Conservation (phyloP, 495 filamentous ascomycete species). For the Lentithecium fluviatile region DNA sequence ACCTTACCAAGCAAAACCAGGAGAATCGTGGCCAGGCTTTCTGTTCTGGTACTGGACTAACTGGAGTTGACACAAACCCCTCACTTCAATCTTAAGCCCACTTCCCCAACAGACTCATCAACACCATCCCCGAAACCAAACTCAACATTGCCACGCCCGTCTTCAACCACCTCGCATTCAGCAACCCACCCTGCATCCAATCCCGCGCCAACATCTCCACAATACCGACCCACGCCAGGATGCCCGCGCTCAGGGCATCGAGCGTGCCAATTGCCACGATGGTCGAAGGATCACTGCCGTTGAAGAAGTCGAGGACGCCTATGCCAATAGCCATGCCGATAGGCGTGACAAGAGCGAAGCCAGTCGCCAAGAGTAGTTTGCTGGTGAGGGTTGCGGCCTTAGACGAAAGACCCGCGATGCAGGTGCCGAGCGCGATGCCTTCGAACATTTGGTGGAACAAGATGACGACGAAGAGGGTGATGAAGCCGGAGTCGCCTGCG, state of each 20-base stretch:
- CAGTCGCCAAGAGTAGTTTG: constrained; percentile 51
- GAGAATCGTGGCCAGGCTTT: no score
- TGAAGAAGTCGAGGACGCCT: constrained; percentile 53
- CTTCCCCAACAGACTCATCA: constrained; percentile 38
- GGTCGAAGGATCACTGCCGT: constrained; percentile 55
- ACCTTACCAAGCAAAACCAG: no score
- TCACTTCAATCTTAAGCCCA: constrained; percentile 43
- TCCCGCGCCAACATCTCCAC: constrained; percentile 61
- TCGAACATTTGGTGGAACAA: constrained; percentile 75
- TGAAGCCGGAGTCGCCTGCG: constrained; percentile 56
- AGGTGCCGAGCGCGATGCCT: constrained; percentile 71
- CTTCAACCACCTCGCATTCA: constrained; percentile 31
- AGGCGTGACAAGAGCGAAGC: constrained; percentile 58
- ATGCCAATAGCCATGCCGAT: constrained; percentile 62
- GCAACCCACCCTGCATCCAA: constrained; percentile 51
- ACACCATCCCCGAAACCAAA: constrained; percentile 15
- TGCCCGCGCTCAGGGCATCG: constrained; percentile 57
- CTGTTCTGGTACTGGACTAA: no score
- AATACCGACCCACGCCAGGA: constrained; percentile 58
- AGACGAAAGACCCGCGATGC: constrained; percentile 59
- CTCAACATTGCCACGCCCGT: constrained; percentile 11
- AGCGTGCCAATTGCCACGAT: constrained; percentile 59
- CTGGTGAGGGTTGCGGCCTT: constrained; percentile 26
- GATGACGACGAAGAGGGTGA: constrained; percentile 58
- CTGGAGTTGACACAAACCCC: no score